Percentiles rank a stretch among this genome's conserved stretches.
These are phyloP conservation scores for Leccinum solheimii DNA, from an alignment of 1,284 basidiomycete genomes.

Conservation along the genomic window DNA sequence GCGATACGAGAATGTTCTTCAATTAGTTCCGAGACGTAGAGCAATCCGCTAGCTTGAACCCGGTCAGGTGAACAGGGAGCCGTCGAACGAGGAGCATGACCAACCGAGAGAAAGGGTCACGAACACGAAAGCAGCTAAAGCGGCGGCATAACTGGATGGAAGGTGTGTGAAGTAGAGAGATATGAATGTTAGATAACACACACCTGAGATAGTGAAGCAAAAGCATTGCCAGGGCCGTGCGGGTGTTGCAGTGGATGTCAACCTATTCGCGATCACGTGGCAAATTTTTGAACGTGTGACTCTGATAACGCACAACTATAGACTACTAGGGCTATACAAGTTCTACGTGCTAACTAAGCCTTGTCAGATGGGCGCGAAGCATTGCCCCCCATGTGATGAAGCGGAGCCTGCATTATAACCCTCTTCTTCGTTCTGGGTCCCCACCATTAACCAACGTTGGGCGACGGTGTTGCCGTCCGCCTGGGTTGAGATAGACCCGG, in stretches of 20 bases:
- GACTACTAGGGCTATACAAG: background rate
- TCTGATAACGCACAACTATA: background rate
- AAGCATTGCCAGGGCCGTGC: conserved; percentile 10
- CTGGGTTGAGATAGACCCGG: conserved; percentile 62
- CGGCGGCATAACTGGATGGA: conserved; percentile 60
- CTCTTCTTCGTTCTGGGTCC: conserved; percentile 63
- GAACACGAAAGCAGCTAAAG: conserved; percentile 71
- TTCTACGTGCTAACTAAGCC: background rate
- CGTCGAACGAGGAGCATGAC: conserved; percentile 17
- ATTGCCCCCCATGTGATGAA: conserved; percentile 13
- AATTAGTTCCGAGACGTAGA: conserved; percentile 92
- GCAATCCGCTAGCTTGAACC: conserved; percentile 77
- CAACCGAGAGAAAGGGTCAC: conserved; percentile 78
- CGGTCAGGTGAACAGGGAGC: conserved; percentile 14
- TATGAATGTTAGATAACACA: background rate
- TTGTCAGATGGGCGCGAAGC: conserved; percentile 37
- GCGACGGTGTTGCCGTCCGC: conserved; percentile 44
- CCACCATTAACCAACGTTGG: conserved; percentile 64
- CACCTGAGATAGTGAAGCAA: conserved; percentile 54
- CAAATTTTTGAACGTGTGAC: background rate
- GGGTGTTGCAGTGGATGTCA: background rate
- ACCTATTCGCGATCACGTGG: background rate
- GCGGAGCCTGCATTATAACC: conserved; percentile 68
- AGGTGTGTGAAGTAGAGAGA: background rate
- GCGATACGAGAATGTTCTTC: conserved; percentile 87